Conservation (phyloP, 768 basidiomycete genomes). For the Mycena rosella region DNA sequence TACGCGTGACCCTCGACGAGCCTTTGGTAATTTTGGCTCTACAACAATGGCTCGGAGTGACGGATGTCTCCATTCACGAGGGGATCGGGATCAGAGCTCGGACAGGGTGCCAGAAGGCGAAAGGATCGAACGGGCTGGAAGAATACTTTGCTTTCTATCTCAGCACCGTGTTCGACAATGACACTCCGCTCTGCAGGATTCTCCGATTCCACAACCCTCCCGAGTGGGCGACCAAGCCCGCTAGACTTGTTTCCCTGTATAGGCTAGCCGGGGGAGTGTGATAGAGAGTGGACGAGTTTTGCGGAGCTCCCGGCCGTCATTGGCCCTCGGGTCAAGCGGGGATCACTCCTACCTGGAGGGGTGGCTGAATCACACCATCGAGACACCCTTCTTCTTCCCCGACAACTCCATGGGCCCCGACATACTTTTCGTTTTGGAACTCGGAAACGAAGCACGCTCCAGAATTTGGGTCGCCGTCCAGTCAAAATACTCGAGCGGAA, state of each 20-base stretch:
- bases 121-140: neutral
- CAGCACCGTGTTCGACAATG: conserved; percentile 13
- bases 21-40: conserved; percentile 3
- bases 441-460: neutral
- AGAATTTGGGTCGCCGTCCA: conserved; percentile 16
- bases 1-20: neutral
- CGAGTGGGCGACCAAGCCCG: conserved; percentile 1
- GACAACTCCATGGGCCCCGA: conserved; percentile 1
- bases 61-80: neutral
- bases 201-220: neutral
- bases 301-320: too few species aligned
- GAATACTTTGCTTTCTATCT: conserved; percentile 16
- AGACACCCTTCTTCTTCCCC: conserved; percentile 10
- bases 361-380: neutral
- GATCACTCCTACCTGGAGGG: neutral
- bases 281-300: too few species aligned
- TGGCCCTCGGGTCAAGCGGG: too few species aligned
- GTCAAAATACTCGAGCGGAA: neutral
- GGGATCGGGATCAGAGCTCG: neutral
- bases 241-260: neutral
- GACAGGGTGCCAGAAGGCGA: neutral
- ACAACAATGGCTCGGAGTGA: neutral
- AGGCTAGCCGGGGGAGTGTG: neutral
- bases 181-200: conserved; percentile 2
- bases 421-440: conserved; percentile 8